phyloP scores from a whole-genome alignment of 495 filamentous ascomycete species.

The Margaritispora aquatica region DNA sequence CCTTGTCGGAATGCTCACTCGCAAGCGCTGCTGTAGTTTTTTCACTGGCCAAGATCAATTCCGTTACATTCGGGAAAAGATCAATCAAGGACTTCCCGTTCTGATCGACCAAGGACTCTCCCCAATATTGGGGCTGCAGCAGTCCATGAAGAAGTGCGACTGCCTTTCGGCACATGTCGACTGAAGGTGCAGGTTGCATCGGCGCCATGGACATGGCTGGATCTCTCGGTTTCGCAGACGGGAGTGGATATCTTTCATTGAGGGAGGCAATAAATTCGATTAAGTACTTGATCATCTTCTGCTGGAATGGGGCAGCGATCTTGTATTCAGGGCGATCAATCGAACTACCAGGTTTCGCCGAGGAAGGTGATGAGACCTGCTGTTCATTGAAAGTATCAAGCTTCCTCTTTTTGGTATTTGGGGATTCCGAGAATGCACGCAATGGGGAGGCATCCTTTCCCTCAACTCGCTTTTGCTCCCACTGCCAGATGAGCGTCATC shows the following conservation, averaged over 20 bases:
- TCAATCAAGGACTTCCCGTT: constrained; percentile 45
- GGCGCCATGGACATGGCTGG: constrained; percentile 37
- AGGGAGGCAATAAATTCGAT: constrained; percentile 88
- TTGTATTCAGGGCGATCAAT: constrained; percentile 61
- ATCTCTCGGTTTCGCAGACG: constrained; percentile 60
- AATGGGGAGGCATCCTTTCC: constrained; percentile 36
- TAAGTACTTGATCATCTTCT: constrained; percentile 83
- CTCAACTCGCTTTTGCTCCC: constrained; percentile 78
- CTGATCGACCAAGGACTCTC: constrained; percentile 58
- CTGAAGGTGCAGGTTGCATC: constrained; percentile 42
- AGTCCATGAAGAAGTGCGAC: constrained; percentile 78
- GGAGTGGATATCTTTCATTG: constrained; percentile 73
- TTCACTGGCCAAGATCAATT: constrained; percentile 68
- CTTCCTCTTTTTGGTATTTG: constrained; percentile 69
- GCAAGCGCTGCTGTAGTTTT: constrained; percentile 64
- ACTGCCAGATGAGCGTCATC: constrained; percentile 82
- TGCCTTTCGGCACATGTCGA: constrained; percentile 80
- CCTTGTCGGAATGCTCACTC: constrained; percentile 55
- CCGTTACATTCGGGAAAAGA: constrained; percentile 82
- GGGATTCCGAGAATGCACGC: constrained; percentile 56
- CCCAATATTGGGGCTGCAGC: constrained; percentile 84
- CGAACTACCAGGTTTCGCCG: constrained; percentile 29
- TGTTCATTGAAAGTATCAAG: constrained; percentile 47
- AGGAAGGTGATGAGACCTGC: constrained; percentile 40
- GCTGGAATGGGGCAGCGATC: constrained; percentile 57